A percentile compares a stretch with the other conserved stretches of the same genome.
Conservation (phyloP, 1,284 basidiomycete genomes). For the Prillingera fragicola region DNA sequence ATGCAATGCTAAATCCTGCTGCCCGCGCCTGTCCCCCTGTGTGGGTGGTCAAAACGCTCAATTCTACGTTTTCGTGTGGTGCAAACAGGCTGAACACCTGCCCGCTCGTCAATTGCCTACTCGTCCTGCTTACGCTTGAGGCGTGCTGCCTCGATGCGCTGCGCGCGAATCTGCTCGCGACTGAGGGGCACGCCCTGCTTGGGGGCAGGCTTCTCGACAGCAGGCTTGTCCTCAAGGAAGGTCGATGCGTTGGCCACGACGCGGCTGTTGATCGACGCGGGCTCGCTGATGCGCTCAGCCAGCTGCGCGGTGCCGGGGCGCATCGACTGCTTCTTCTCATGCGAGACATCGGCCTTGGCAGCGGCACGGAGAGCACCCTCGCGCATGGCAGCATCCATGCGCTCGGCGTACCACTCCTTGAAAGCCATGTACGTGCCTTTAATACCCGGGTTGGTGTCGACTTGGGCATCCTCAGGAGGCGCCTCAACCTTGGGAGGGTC, state of each 20-base stretch:
- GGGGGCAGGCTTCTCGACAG: not conserved
- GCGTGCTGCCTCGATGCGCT: slow-evolving; percentile 11
- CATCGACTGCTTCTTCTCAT: slow-evolving; percentile 1
- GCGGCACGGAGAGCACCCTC: not conserved
- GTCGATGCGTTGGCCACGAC: not conserved
- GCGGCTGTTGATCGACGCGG: too few species aligned
- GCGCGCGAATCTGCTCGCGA: slow-evolving; percentile 4
- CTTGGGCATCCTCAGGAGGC: slow-evolving; percentile 15
- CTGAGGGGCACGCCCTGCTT: too few species aligned
- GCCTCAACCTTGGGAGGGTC: slow-evolving; percentile 22
- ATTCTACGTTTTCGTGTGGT: too few species aligned
- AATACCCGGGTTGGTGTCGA: slow-evolving; percentile 17
- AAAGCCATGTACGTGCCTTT: slow-evolving; percentile 9
- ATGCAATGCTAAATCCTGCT: too few species aligned
- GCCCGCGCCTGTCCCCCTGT: too few species aligned
- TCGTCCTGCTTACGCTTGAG: slow-evolving; percentile 5
- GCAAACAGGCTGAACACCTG: too few species aligned
- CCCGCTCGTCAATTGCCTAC: too few species aligned
- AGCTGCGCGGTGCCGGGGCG: slow-evolving; percentile 7
- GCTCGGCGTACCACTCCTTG: slow-evolving; percentile 1
- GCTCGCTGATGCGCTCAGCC: slow-evolving; percentile 9
- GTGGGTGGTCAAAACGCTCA: too few species aligned
- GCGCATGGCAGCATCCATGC: not conserved
- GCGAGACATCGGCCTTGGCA: not conserved
- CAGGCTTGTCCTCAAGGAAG: not conserved